phyloP scores from a whole-genome alignment of 1,284 basidiomycete genomes.

The Fomitopsis betulina region DNA sequence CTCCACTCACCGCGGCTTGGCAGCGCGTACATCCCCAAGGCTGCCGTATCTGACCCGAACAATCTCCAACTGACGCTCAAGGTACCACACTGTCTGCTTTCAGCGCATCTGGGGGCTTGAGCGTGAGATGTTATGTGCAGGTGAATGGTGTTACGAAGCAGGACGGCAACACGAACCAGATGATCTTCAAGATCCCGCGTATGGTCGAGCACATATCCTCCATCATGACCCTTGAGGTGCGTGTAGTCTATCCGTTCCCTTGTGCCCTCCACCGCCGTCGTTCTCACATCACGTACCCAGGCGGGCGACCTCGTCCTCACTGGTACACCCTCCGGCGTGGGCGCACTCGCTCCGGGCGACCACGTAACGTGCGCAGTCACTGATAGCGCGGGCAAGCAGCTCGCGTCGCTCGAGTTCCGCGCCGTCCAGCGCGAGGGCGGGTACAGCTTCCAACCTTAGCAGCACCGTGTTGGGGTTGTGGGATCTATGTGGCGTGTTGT shows the following conservation, averaged over 20 bases:
- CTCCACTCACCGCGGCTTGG: neutral
- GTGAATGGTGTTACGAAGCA: constrained; percentile 86
- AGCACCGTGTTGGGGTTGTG: neutral
- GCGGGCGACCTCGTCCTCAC: constrained; percentile 88
- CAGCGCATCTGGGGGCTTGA: neutral
- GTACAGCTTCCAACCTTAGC: constrained; percentile 42
- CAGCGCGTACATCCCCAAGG: constrained; percentile 81
- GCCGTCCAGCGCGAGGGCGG: constrained; percentile 69
- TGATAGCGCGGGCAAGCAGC: constrained; percentile 52
- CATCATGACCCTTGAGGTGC: constrained; percentile 92
- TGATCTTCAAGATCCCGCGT: constrained; percentile 92
- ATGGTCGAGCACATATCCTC: constrained; percentile 90
- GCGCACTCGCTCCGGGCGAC: constrained; percentile 76
- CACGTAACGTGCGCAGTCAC: constrained; percentile 74
- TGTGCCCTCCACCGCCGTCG: neutral
- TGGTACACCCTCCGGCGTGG: constrained; percentile 90
- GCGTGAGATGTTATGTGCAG: constrained; percentile 29
- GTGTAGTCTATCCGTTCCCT: constrained; percentile 34
- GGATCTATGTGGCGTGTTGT: neutral
- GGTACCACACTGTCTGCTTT: constrained; percentile 30
- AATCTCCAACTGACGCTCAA: constrained; percentile 76
- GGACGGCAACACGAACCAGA: constrained; percentile 80
- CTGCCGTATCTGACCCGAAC: constrained; percentile 66
- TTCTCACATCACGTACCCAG: constrained; percentile 32
- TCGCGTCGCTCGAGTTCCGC: constrained; percentile 63